Percentiles rank a stretch among this genome's conserved stretches.
Conservation (phyloP, 2,329 filamentous ascomycete genomes). For the Rosellinia necatrix region DNA sequence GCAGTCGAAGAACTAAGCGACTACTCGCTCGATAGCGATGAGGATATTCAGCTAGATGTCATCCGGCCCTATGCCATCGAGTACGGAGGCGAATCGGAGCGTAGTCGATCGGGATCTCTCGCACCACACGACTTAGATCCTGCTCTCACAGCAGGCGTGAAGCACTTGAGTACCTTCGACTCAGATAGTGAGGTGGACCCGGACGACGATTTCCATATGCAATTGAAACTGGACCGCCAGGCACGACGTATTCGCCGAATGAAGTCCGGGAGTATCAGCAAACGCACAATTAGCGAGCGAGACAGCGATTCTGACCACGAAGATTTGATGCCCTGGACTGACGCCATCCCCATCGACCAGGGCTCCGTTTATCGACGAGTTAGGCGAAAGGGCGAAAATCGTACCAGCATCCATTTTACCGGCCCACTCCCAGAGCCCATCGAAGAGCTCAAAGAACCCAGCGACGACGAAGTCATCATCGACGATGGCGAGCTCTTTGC, state of each 20-base stretch:
- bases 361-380: slow-evolving; percentile 33
- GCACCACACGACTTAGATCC: slow-evolving; percentile 37
- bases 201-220: slow-evolving; percentile 35
- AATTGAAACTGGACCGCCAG: slow-evolving; percentile 30
- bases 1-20: slow-evolving; percentile 41
- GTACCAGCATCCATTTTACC: slow-evolving; percentile 39
- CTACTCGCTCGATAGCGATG: slow-evolving; percentile 35
- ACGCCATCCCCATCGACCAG: slow-evolving; percentile 31
- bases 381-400: slow-evolving; percentile 40
- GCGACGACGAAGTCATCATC: slow-evolving; percentile 40
- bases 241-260: slow-evolving; percentile 38
- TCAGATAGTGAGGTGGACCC: slow-evolving; percentile 35
- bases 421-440: slow-evolving; percentile 39
- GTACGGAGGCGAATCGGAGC: slow-evolving; percentile 37
- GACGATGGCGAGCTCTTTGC: slow-evolving; percentile 39
- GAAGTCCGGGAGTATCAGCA: slow-evolving; percentile 43
- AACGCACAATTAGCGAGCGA: slow-evolving; percentile 43
- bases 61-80: slow-evolving; percentile 38
- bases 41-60: slow-evolving; percentile 32
- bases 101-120: slow-evolving; percentile 36
- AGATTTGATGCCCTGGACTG: slow-evolving; percentile 39
- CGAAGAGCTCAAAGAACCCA: slow-evolving; percentile 42
- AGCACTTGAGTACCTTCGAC: slow-evolving; percentile 38
- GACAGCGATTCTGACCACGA: slow-evolving; percentile 43
- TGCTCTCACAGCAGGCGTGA: slow-evolving; percentile 35